Percentiles rank a stretch among this genome's conserved stretches.
These are phyloP conservation scores for Phaseolus coccineus DNA, from an alignment of 331 rosid species.

Conservation along the genomic window DNA sequence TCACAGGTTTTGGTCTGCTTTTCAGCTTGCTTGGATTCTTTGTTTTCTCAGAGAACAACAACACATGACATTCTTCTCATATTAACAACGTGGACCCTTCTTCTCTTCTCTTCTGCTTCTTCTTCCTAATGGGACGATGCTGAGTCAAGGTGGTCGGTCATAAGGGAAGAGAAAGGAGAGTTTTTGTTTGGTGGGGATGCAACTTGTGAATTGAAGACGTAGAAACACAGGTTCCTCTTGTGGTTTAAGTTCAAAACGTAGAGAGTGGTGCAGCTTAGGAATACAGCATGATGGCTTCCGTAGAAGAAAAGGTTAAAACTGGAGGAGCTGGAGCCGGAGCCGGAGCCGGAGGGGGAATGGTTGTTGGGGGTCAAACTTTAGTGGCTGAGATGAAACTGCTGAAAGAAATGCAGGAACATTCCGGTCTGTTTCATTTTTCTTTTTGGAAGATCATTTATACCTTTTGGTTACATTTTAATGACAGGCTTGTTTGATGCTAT, in stretches of 20 bases:
- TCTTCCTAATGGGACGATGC: conserved; percentile 32
- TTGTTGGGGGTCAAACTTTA: conserved; percentile 60
- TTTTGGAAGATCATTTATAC: not conserved
- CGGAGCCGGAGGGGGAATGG: conserved; percentile 47
- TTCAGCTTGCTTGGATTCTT: conserved; percentile 51
- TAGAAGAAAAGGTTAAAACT: conserved; percentile 71
- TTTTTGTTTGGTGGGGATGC: conserved; percentile 41
- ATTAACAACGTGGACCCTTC: conserved; percentile 40
- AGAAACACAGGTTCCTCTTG: conserved; percentile 43
- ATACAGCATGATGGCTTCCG: conserved; percentile 58
- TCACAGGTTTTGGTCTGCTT: conserved; percentile 77
- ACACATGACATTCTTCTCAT: conserved; percentile 56
- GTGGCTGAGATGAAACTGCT: conserved; percentile 85
- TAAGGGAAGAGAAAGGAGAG: not conserved
- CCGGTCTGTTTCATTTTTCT: conserved; percentile 60
- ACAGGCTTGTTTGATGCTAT: conserved; percentile 12
- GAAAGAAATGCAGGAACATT: conserved; percentile 90
- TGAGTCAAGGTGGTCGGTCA: not conserved
- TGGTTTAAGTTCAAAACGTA: conserved; percentile 37
- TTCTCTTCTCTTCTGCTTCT: conserved; percentile 18
- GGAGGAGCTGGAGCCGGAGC: conserved; percentile 44
- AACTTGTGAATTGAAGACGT: conserved; percentile 48
- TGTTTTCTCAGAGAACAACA: conserved; percentile 44
- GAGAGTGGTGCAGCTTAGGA: conserved; percentile 35
- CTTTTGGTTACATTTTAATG: not conserved